Conservation (phyloP, 768 basidiomycete species). For the Lepiota subincarnata region DNA sequence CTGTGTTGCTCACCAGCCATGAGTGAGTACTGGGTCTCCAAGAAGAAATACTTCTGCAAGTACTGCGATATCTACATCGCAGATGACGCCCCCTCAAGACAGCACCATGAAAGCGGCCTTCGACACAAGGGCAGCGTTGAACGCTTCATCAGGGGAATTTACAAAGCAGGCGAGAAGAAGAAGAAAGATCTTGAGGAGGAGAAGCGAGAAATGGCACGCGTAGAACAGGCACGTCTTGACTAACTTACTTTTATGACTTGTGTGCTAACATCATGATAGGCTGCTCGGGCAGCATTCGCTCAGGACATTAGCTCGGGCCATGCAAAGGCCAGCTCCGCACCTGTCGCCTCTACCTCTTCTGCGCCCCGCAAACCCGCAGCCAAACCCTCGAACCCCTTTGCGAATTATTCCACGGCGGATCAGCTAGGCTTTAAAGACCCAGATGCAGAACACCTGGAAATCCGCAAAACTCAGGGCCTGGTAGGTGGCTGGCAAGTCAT, state of each 20-base stretch:
- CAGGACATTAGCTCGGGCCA: constrained; percentile 71
- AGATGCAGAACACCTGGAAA: constrained; percentile 60
- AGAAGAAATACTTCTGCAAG: constrained; percentile 92
- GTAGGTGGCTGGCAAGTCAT: constrained; percentile 80
- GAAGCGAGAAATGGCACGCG: constrained; percentile 77
- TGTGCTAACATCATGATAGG: constrained; percentile 34
- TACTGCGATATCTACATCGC: constrained; percentile 97
- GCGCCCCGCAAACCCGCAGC: constrained; percentile 36
- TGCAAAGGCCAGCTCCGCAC: constrained; percentile 35
- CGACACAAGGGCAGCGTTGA: constrained; percentile 94
- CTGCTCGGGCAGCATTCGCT: constrained; percentile 76
- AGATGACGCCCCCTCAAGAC: constrained; percentile 89
- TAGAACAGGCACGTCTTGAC: constrained; percentile 62
- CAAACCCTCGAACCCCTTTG: constrained; percentile 61
- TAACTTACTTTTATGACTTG: background rate
- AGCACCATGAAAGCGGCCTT: constrained; percentile 90
- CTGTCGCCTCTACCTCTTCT: constrained; percentile 30
- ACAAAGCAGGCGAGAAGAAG: constrained; percentile 88
- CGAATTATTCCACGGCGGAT: constrained; percentile 86
- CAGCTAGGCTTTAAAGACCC: constrained; percentile 80
- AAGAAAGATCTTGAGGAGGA: constrained; percentile 85
- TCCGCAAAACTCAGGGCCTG: constrained; percentile 59
- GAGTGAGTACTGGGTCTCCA: constrained; percentile 92
- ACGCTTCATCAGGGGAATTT: constrained; percentile 85
- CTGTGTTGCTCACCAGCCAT: constrained; percentile 34